Evolutionary conservation across 805 yeast genomes (phyloP), one percentile per base, ranked within the genome.

Genomic region (Kuraishia ogatae): DNA sequence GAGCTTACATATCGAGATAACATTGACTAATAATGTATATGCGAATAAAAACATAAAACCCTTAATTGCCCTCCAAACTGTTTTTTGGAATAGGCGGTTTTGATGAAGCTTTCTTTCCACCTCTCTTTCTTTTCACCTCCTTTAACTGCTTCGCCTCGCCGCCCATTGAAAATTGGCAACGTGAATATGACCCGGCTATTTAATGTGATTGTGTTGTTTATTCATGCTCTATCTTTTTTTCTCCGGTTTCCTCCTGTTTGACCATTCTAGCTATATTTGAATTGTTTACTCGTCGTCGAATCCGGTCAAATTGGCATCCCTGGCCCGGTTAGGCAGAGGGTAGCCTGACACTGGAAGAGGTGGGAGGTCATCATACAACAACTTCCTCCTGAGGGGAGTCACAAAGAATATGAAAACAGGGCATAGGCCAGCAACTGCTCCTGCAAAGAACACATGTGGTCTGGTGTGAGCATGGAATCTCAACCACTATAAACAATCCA

Each of bases 391-490:
- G 51, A 86, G 62, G 29, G 91, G 90, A 50, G 90, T 77, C 54
- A 79, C 77, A 29, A 77, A 73, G 55, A 81, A 63, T 43, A 87
- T 75, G 55, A 86, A 78, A 4, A 82, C 69, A 13, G 94, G 93
- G 3, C 88, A 90, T 52, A 84, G 66, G 48, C 81, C 65, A 7
- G 91, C 96, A 63, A 87, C 75, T 43, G 76, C 75, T 21, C 82
- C 78, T 28, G 90, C 75, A 64, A 77, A 83, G 66, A 87, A 84
- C 59, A 86, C 74, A 70, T 87, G 89, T 48, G 96, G 96, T 66
- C 83, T 82, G 61, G 80, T 81, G 71, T 87, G 86, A 23, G 92
- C 87, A 62, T 83, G 84, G 71, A 82, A 87, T 67, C 92, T 85
- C 60, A 78, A 69, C 88, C 88, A 84, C 87, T 82, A 59, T n/a